Conservation (phyloP, 2,329 filamentous ascomycete genomes). For the Ilyonectria sp. region DNA sequence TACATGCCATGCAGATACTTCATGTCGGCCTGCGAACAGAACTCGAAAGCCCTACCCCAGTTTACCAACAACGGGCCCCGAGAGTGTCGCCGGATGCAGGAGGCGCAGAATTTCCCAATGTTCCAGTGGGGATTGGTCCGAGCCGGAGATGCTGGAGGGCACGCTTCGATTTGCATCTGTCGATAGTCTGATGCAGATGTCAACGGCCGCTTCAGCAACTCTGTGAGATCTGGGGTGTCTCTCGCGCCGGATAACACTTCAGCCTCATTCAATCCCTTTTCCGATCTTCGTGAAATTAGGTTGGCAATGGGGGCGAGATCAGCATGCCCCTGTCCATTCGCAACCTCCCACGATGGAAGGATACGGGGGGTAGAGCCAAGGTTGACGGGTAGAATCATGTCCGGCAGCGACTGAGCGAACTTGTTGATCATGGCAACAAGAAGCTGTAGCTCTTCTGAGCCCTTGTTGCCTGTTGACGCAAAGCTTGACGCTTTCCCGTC, state of each 20-base stretch:
- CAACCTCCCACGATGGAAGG: conserved; percentile 74
- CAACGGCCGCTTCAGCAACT: neutral
- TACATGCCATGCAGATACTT: conserved; percentile 82
- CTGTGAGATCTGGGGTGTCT: neutral
- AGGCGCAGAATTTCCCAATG: conserved; percentile 73
- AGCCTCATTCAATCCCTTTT: conserved; percentile 19
- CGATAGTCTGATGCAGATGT: conserved; percentile 54
- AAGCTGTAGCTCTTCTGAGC: conserved; percentile 58
- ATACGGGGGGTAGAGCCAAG: conserved; percentile 64
- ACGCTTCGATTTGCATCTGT: conserved; percentile 66
- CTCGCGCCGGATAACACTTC: conserved; percentile 10
- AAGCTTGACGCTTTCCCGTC: conserved; percentile 71
- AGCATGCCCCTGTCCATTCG: conserved; percentile 40
- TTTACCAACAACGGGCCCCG: conserved; percentile 76
- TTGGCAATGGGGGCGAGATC: conserved; percentile 49
- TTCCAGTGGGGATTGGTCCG: conserved; percentile 75
- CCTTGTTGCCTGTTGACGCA: conserved; percentile 50
- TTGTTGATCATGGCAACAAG: conserved; percentile 76
- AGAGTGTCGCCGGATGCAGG: conserved; percentile 76
- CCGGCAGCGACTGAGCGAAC: conserved; percentile 81
- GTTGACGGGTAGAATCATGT: conserved; percentile 91
- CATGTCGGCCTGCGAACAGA: conserved; percentile 85
- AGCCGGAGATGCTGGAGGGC: conserved; percentile 73
- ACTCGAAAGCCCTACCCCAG: conserved; percentile 75
- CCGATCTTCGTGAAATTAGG: conserved; percentile 49